phyloP scores from a whole-genome alignment of 1,139 yeast genomes.

The Yamadazyma taylorii region DNA sequence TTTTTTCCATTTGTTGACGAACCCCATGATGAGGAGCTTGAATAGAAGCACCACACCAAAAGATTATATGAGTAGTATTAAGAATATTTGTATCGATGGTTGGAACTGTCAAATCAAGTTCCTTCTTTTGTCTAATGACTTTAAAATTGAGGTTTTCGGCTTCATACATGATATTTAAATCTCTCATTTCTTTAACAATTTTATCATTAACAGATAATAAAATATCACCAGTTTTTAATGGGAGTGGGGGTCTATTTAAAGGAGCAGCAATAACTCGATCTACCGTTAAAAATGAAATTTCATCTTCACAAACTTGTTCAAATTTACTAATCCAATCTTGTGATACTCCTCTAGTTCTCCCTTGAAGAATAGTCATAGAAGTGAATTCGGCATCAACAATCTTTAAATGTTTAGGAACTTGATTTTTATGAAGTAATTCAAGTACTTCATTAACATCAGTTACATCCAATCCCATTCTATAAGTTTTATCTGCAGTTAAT shows the following conservation, averaged over 20 bases:
- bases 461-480: conserved; percentile 79
- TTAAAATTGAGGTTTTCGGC: conserved; percentile 52
- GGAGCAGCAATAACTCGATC: conserved; percentile 63
- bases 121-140: conserved; percentile 56
- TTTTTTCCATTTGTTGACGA: conserved; percentile 66
- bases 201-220: conserved; percentile 67
- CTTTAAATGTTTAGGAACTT: conserved; percentile 54
- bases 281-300: conserved; percentile 72
- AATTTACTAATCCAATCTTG: conserved; percentile 76
- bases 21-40: conserved; percentile 54
- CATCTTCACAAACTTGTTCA: conserved; percentile 59
- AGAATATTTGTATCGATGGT: conserved; percentile 58
- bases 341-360: conserved; percentile 82
- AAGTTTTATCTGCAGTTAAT: conserved; percentile 56
- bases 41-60: conserved; percentile 78
- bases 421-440: conserved; percentile 49
- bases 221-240: conserved; percentile 65
- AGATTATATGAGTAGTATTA: conserved; percentile 65
- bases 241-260: conserved; percentile 23
- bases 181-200: conserved; percentile 65
- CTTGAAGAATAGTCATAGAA: conserved; percentile 68
- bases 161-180: conserved; percentile 56
- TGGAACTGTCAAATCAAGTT: conserved; percentile 58
- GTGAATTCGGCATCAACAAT: conserved; percentile 80
- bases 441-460: conserved; percentile 63